phyloP scores from a whole-genome alignment of 345 rosid genomes.

The Streptanthus diversifolius region DNA sequence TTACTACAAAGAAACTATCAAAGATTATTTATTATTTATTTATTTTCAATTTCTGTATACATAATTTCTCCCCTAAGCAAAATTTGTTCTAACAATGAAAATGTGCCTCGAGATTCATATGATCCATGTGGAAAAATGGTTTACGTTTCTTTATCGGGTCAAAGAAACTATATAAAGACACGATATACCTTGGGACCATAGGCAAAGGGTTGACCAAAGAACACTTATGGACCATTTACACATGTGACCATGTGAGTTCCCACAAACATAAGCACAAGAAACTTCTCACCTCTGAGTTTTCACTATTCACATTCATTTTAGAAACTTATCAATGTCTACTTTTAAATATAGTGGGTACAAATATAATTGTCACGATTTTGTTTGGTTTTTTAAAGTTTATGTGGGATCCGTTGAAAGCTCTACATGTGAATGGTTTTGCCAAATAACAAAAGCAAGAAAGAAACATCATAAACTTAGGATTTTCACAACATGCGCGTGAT shows the following conservation, averaged over 20 bases:
- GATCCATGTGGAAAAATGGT: slow-evolving; percentile 16
- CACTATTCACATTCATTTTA: slow-evolving; percentile 14
- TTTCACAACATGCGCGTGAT: slow-evolving; percentile 21
- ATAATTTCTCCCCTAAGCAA: background rate
- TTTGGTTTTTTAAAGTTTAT: slow-evolving; percentile 14
- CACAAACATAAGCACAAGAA: slow-evolving; percentile 23
- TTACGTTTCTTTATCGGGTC: background rate
- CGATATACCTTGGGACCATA: slow-evolving; percentile 23
- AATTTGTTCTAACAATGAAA: background rate
- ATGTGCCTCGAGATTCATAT: slow-evolving; percentile 27
- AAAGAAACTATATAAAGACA: slow-evolving; percentile 16
- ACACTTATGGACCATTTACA: slow-evolving; percentile 31
- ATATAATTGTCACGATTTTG: background rate
- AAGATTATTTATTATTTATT: background rate
- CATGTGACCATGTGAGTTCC: slow-evolving; percentile 35
- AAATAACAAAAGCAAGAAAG: slow-evolving; percentile 10
- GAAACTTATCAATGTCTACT: background rate
- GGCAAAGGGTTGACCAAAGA: slow-evolving; percentile 26
- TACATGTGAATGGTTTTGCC: slow-evolving; percentile 20
- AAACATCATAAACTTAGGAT: slow-evolving; percentile 16
- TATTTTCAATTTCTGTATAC: background rate
- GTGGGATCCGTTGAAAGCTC: slow-evolving; percentile 22
- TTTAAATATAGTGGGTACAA: background rate
- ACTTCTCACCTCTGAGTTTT: slow-evolving; percentile 15
- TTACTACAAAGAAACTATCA: background rate